Base-by-base conservation (phyloP, 257 asterid species). In the Solanum neorickii region DNA sequence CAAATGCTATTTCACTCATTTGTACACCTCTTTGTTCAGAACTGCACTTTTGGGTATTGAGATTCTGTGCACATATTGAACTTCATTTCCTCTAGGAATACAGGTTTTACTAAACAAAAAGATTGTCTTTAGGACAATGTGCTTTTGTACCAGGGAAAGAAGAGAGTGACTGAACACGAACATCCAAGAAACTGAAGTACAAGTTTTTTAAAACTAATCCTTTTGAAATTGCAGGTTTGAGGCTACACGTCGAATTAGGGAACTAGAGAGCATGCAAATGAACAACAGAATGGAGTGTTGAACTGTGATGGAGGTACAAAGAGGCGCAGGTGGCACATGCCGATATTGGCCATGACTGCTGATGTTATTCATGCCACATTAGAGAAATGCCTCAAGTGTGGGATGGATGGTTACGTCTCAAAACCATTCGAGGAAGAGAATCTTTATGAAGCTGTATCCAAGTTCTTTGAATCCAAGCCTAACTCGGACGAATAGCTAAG, bases 341-440 rank as follows among this genome's bases (percentile, higher is more conserved):
- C 99, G 7, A 91, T 96, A 92, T 31, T 96, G 85, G 98, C 99
- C 33, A 96, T 96, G 98, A 96, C 99, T 16, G 98, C 99, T 1
- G 98, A 96, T 86, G 99, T 96, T 5, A 95, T 95, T 86, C 95
- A 94, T 29, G 98, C 98, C 4, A 96, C 98, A 0, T 83, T 92
- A 33, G 99, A 96, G 87, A 89, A 94, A 87, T 96, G 99, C 84
- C 86, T 96, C 88, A 20, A 89, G 82, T 89, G 91, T 31, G 99
- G 98, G 41, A 96, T 96, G 98, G 99, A 96, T 87, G 98, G 98
- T 13, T 95, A 96, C 13, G 98, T 96, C 12, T 91, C 99, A 7
- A 96, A 96, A 42, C 99, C 99, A 12, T 96, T 96, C 75, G 97
- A 95, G 86, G 99, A 96, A 91, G 93, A 93, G 89, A 92, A 92